Evolutionary conservation across 169 alveolate genomes (phyloP), one percentile per base, ranked within the genome.

Genomic region (Theileria luwenshuni): DNA sequence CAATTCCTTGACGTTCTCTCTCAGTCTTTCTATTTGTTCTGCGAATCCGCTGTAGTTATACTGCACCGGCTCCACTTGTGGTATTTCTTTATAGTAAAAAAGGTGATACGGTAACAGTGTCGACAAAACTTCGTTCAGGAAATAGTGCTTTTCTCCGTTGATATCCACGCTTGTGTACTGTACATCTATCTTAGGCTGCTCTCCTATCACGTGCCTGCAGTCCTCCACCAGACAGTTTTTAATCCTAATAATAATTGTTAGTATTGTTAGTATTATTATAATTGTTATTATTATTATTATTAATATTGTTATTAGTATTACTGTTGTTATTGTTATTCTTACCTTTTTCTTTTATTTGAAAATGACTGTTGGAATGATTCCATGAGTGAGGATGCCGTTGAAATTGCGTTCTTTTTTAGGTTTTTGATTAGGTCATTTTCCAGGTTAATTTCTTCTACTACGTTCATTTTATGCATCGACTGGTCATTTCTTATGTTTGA

Each of bases 211-310:
- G 48, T 38, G 21, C 51, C 64, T 54, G 59, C 86, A 76, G 58
- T 76, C 86, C 80, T 76, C 86, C 27, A 38, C 72, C 54, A 76
- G 35, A 61, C 86, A 76, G 8, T 69, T 61, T 19, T 69, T 62
- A n/a, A 76, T 33, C 51, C 80, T 68, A 68, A 28, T 23, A 27
- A 51, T 51, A 5, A 10, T 25, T 6, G 10, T 51, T 10, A 51
- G 17, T 51, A 25, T 7, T 51, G 61, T 51, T 51, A 25, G 17
- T 51, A 51, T 51, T 5, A 10, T 51, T 51, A 51, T 38, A 38
- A 38, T 38, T 10, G 10, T 19, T 10, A 38, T 38, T 38, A 10
- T 10, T 38, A 10, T 38, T 38, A 38, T 38, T 7, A 38, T 10
- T 38, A 38, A 38, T 10, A 38, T 10, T 38, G 10, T 10, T 38